These are phyloP conservation scores for Pichia terricola DNA, from an alignment of 1,139 yeast species.

Conservation along the genomic window DNA sequence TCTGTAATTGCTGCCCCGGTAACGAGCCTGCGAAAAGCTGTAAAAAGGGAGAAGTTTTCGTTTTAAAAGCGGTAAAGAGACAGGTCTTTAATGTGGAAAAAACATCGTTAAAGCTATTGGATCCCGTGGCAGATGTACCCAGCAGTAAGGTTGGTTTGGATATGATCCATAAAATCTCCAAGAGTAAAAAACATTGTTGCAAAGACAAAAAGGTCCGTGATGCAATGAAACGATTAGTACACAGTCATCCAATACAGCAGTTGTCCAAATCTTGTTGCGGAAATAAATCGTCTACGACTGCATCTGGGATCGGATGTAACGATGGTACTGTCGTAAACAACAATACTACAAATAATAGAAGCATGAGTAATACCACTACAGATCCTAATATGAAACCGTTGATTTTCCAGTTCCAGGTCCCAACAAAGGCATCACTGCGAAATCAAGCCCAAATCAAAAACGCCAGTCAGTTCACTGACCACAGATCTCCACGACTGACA, in stretches of 20 bases:
- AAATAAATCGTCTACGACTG: slow-evolving; percentile 1
- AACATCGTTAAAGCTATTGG: slow-evolving; percentile 27
- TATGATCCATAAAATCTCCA: slow-evolving; percentile 17
- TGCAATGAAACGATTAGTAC: slow-evolving; percentile 3
- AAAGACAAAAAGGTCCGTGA: slow-evolving; percentile 3
- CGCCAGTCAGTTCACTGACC: too few relatives aligned
- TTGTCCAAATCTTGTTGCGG: neutral
- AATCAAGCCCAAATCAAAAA: too few relatives aligned
- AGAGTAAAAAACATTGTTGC: slow-evolving; percentile 7
- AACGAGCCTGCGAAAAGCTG: neutral
- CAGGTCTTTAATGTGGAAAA: slow-evolving; percentile 41
- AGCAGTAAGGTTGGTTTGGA: slow-evolving; percentile 24
- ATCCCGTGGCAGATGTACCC: slow-evolving; percentile 26
- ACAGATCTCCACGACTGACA: too few relatives aligned
- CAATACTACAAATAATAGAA: neutral
- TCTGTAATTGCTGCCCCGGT: slow-evolving; percentile 7
- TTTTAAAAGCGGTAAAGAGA: slow-evolving; percentile 39
- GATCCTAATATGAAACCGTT: neutral
- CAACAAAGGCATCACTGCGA: neutral
- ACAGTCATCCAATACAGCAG: slow-evolving; percentile 5
- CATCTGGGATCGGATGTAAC: too few relatives aligned
- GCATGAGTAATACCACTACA: neutral
- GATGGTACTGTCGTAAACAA: too few relatives aligned
- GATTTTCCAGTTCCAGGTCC: slow-evolving; percentile 3
- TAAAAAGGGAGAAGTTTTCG: slow-evolving; percentile 29